Percentiles rank a stretch among this genome's conserved stretches.
Conservation (phyloP, 2,329 filamentous ascomycete species). For the Cercospora zeae-maydis region DNA sequence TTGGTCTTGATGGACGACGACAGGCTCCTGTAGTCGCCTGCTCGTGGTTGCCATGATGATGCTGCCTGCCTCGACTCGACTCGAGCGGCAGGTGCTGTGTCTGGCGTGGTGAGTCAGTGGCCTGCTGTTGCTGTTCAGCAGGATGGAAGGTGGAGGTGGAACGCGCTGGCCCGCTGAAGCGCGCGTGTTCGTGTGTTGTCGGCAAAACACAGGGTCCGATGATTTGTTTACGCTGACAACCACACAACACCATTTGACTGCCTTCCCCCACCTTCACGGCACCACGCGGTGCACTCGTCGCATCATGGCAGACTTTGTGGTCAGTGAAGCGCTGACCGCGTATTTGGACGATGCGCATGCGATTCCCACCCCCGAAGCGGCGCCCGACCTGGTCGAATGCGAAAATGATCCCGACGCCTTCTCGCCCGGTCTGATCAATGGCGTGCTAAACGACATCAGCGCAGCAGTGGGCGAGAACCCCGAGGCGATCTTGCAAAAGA, state of each 20-base stretch:
- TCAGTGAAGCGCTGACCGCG: conserved; percentile 93
- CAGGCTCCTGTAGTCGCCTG: conserved; percentile 19
- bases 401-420: conserved; percentile 86
- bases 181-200: background rate
- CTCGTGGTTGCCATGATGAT: conserved; percentile 21
- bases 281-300: conserved; percentile 16
- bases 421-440: conserved; percentile 74
- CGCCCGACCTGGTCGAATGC: conserved; percentile 78
- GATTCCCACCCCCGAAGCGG: conserved; percentile 82
- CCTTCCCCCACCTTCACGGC: background rate
- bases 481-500: conserved; percentile 75
- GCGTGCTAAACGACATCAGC: conserved; percentile 83
- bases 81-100: background rate
- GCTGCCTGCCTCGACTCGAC: conserved; percentile 21
- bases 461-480: conserved; percentile 90
- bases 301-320: conserved; percentile 78
- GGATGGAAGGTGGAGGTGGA: background rate
- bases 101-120: background rate
- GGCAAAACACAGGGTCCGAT: conserved; percentile 3
- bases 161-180: background rate
- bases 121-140: background rate
- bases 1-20: conserved; percentile 27
- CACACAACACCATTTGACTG: background rate
- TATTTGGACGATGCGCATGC: conserved; percentile 90
- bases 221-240: conserved; percentile 7